Evolutionary conservation across 495 filamentous ascomycete genomes (phyloP).

Genomic region (Penicillium manginii): DNA sequence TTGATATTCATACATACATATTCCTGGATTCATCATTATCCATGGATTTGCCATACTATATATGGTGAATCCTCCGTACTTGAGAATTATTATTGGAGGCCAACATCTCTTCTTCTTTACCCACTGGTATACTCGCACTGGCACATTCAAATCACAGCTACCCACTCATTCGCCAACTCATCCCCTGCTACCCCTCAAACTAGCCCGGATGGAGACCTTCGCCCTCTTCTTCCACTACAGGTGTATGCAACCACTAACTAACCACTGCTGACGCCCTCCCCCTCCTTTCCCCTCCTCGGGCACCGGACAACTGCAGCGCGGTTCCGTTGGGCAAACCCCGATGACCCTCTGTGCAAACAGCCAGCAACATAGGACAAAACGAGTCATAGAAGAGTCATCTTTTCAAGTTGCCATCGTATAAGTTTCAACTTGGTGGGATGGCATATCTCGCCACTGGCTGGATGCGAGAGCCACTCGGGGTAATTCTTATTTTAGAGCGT

Average conservation of each 20-base stretch:
- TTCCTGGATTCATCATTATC: no score
- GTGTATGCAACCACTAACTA: slow-evolving; percentile 16
- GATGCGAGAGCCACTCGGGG: neutral
- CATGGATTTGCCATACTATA: no score
- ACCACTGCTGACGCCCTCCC: slow-evolving; percentile 14
- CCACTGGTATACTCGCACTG: neutral
- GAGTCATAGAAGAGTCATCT: slow-evolving; percentile 4
- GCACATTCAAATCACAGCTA: neutral
- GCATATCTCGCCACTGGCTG: neutral
- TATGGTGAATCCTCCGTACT: no score
- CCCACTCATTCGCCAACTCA: neutral
- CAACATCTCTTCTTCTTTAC: no score
- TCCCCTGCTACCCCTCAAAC: slow-evolving; percentile 30
- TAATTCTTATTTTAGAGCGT: slow-evolving; percentile 9
- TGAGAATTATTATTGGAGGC: no score
- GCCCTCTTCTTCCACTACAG: slow-evolving; percentile 11
- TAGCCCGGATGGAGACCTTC: slow-evolving; percentile 33
- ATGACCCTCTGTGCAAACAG: neutral
- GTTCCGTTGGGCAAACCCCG: slow-evolving; percentile 6
- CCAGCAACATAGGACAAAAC: neutral
- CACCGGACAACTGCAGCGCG: slow-evolving; percentile 26
- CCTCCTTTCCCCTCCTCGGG: slow-evolving; percentile 19
- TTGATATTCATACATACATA: no score
- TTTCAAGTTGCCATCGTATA: neutral
- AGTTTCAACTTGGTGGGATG: slow-evolving; percentile 1